Conservation (phyloP, 1,284 basidiomycete species). For the Ceratobasidium sp. region DNA sequence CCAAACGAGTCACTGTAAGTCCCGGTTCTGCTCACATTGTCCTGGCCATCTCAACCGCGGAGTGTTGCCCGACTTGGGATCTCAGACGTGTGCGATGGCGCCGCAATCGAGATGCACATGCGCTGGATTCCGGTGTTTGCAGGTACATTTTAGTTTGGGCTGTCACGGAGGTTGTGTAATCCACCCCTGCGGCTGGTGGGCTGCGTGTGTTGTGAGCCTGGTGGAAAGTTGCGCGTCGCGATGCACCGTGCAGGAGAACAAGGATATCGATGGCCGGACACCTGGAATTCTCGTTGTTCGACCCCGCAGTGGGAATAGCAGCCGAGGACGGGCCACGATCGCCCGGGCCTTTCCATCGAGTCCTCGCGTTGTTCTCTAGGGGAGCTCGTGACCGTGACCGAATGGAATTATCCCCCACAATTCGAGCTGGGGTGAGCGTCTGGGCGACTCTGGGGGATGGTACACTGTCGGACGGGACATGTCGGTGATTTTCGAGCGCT, state of each 20-base stretch:
- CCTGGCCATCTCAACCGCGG: conserved; percentile 6
- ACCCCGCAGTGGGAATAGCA: not conserved
- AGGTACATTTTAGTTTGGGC: not conserved
- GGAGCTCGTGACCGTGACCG: conserved; percentile 8
- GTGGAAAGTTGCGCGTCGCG: conserved; percentile 1
- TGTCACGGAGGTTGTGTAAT: not conserved
- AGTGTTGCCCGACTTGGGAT: not conserved
- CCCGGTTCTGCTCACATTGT: conserved; percentile 4
- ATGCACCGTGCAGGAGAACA: not conserved
- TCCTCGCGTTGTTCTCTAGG: not conserved
- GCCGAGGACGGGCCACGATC: not conserved
- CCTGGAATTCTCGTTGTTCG: not conserved
- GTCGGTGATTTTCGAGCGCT: not conserved
- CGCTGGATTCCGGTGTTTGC: not conserved
- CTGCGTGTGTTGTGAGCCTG: not conserved
- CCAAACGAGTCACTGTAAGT: conserved; percentile 7
- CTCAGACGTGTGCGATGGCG: conserved; percentile 21
- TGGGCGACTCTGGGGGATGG: conserved; percentile 2
- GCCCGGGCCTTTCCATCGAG: not conserved
- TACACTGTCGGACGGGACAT: conserved; percentile 33
- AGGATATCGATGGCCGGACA: conserved; percentile 22
- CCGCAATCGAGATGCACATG: conserved; percentile 38
- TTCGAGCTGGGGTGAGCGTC: conserved; percentile 4
- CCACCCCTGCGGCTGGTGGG: conserved; percentile 14
- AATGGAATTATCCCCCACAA: conserved; percentile 18